Conservation (phyloP, 306 rosid genomes). For the Cicer chorassanicum region DNA sequence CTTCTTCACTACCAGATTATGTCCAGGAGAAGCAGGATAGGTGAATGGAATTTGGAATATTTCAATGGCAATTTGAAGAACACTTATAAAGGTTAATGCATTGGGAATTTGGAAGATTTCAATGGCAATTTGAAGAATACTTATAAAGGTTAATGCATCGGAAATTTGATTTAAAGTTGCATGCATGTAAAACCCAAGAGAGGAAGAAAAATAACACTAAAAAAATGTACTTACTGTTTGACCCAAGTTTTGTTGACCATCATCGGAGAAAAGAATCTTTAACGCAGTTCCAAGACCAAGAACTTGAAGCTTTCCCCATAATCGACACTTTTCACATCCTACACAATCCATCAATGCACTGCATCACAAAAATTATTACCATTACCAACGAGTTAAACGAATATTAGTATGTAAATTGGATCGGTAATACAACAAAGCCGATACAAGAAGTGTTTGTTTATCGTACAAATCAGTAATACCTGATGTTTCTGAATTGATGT, state of each 20-base stretch:
- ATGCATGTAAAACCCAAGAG: too few relatives aligned
- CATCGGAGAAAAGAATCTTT: constrained; percentile 82
- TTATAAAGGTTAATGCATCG: background rate
- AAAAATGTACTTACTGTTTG: constrained; percentile 64
- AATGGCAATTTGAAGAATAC: constrained; percentile 9
- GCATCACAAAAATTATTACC: constrained; percentile 46
- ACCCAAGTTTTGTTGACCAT: constrained; percentile 59
- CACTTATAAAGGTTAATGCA: background rate
- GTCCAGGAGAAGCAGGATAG: too few relatives aligned
- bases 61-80: constrained; percentile 9
- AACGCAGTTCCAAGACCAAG: constrained; percentile 98
- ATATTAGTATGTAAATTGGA: constrained; percentile 21
- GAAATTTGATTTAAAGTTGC: background rate
- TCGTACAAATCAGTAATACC: constrained; percentile 52
- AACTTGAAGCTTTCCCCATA: constrained; percentile 99
- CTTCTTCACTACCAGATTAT: too few relatives aligned
- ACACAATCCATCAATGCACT: constrained; percentile 97
- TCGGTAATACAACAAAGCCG: constrained; percentile 7
- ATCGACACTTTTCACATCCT: constrained; percentile 98
- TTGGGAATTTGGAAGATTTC: background rate
- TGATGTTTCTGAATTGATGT: constrained; percentile 90
- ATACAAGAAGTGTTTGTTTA: constrained; percentile 15
- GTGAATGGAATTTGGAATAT: background rate
- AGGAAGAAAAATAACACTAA: too few relatives aligned
- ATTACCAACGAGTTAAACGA: constrained; percentile 21